Evolutionary conservation across 345 rosid species (phyloP).

Genomic region (Carallia pectinifolia): DNA sequence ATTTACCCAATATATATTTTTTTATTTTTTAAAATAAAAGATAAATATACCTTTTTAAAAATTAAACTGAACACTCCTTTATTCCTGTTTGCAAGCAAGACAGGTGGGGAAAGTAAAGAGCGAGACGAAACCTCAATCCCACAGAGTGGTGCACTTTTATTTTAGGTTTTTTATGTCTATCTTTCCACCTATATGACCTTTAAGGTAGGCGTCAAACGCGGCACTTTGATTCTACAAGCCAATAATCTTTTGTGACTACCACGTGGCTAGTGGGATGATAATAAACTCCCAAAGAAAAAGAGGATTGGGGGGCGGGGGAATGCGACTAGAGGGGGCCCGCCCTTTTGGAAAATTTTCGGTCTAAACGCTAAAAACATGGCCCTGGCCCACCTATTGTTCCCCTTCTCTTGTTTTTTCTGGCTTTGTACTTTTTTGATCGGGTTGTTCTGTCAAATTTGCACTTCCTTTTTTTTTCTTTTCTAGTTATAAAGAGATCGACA

Average conservation of each 20-base stretch:
- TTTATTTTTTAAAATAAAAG: too few relatives aligned
- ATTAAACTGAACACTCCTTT: too few relatives aligned
- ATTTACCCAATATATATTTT: too few relatives aligned
- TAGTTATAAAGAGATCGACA: too few relatives aligned
- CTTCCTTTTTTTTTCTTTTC: background rate
- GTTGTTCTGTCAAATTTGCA: background rate
- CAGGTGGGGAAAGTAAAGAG: background rate
- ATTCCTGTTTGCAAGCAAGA: too few relatives aligned
- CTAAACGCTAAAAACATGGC: constrained; percentile 16
- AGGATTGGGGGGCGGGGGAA: background rate
- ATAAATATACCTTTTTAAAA: too few relatives aligned
- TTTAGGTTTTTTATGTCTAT: background rate
- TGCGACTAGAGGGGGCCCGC: background rate
- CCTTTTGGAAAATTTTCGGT: background rate
- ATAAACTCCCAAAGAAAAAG: background rate
- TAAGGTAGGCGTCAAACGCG: constrained; percentile 30
- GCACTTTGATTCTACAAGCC: constrained; percentile 10
- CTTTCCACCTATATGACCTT: background rate
- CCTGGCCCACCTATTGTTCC: background rate
- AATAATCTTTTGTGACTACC: constrained; percentile 1
- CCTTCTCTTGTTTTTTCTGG: too few relatives aligned
- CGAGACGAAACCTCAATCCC: constrained; percentile 1
- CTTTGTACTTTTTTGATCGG: background rate
- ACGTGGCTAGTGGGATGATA: constrained; percentile 27
- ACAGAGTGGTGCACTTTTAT: background rate